Conservation (phyloP, 805 yeast species). For the Sungouiozyma intestinalis region DNA sequence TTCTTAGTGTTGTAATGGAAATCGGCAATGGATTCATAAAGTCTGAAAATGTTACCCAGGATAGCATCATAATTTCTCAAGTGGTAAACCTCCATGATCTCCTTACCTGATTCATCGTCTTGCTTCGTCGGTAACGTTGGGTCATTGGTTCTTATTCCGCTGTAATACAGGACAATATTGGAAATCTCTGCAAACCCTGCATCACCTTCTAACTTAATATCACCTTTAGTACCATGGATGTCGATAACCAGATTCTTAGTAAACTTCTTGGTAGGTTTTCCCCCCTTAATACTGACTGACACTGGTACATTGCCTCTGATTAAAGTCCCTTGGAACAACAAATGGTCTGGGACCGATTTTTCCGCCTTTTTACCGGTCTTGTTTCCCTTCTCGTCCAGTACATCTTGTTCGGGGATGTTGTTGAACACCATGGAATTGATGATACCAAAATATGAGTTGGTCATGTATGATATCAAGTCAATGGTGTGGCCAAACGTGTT, state of each 20-base stretch:
- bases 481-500: slow-evolving; percentile 26
- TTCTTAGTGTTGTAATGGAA: slow-evolving; percentile 21
- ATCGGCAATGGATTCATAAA: slow-evolving; percentile 26
- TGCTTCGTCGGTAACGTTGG: slow-evolving; percentile 3
- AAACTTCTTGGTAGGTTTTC: slow-evolving; percentile 25
- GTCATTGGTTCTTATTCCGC: slow-evolving; percentile 19
- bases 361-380: slow-evolving; percentile 13
- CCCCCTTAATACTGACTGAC: slow-evolving; percentile 25
- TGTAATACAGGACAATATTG: slow-evolving; percentile 23
- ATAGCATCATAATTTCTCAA: slow-evolving; percentile 25
- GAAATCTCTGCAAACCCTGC: slow-evolving; percentile 28
- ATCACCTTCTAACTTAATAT: slow-evolving; percentile 26
- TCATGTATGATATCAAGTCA: slow-evolving; percentile 23
- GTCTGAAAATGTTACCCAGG: slow-evolving; percentile 22
- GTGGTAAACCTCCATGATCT: slow-evolving; percentile 26
- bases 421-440: slow-evolving; percentile 23
- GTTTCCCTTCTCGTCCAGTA: slow-evolving; percentile 19
- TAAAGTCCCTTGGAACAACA: slow-evolving; percentile 23
- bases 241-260: slow-evolving; percentile 27
- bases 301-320: slow-evolving; percentile 23
- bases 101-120: slow-evolving; percentile 16
- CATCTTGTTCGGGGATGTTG: slow-evolving; percentile 22
- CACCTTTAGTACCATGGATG: slow-evolving; percentile 27
- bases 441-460: slow-evolving; percentile 22
- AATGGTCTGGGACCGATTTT: slow-evolving; percentile 24